Evolutionary conservation across 2,329 filamentous ascomycete genomes (phyloP).

Genomic region (Orbilia ellipsospora): DNA sequence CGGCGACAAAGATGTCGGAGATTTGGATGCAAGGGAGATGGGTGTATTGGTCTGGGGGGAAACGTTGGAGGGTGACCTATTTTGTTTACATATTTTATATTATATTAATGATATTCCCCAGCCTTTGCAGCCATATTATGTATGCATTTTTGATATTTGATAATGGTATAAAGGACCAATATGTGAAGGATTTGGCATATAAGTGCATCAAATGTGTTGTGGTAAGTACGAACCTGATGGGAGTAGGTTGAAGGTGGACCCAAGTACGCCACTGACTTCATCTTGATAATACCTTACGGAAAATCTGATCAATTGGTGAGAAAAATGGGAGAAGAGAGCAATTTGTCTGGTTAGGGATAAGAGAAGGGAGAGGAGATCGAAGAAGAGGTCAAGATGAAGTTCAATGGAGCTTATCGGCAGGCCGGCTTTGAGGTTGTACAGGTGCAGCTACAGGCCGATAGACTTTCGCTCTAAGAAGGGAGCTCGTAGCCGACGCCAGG

Average conservation of each 20-base stretch:
- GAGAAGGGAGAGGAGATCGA: too few species aligned
- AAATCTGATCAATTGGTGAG: neutral
- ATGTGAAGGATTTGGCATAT: slow-evolving; percentile 23
- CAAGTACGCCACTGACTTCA: slow-evolving; percentile 68
- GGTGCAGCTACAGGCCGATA: neutral
- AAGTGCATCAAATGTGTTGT: slow-evolving; percentile 4
- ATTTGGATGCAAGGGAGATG: slow-evolving; percentile 34
- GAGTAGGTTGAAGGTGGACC: slow-evolving; percentile 75
- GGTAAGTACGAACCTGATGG: slow-evolving; percentile 70
- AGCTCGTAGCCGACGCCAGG: neutral
- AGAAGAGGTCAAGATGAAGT: neutral
- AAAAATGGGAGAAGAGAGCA: neutral
- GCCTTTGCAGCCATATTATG: too few species aligned
- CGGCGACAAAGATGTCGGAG: slow-evolving; percentile 80
- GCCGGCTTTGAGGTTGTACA: too few species aligned
- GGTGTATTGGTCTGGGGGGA: slow-evolving; percentile 57
- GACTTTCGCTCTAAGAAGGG: neutral
- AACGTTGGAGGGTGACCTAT: slow-evolving; percentile 61
- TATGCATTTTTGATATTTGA: too few species aligned
- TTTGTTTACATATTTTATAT: neutral
- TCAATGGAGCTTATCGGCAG: neutral
- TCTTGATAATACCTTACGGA: slow-evolving; percentile 16
- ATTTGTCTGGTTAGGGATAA: too few species aligned
- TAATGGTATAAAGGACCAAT: too few species aligned
- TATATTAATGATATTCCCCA: too few species aligned